Conservation (phyloP, 768 basidiomycete species). For the Asterophora parasitica region DNA sequence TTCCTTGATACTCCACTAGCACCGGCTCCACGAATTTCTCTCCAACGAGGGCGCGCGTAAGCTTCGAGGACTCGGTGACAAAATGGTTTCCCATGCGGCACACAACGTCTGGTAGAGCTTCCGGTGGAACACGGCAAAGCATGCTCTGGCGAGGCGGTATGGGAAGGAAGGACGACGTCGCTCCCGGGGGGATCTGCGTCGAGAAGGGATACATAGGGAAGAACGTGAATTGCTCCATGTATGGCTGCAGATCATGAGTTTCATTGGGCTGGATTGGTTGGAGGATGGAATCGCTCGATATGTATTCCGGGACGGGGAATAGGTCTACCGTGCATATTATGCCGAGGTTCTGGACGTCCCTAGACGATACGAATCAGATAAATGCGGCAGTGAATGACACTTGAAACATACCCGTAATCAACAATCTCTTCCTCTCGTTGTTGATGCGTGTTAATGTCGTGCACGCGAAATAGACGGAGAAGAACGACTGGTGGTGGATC, state of each 20-base stretch:
- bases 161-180: slow-evolving; percentile 27
- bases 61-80: slow-evolving; percentile 36
- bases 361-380: slow-evolving; percentile 19
- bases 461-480: slow-evolving; percentile 47
- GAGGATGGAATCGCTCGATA: neutral
- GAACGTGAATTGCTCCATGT: slow-evolving; percentile 24
- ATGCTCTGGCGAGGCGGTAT: slow-evolving; percentile 34
- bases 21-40: slow-evolving; percentile 57
- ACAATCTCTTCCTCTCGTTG: slow-evolving; percentile 45
- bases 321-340: slow-evolving; percentile 70
- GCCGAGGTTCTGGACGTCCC: slow-evolving; percentile 51
- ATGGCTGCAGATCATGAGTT: neutral
- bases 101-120: slow-evolving; percentile 27
- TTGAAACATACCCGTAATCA: slow-evolving; percentile 40
- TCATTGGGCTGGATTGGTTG: neutral
- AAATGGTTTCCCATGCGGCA: slow-evolving; percentile 29
- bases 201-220: slow-evolving; percentile 36
- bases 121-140: slow-evolving; percentile 22
- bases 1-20: slow-evolving; percentile 49
- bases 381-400: neutral
- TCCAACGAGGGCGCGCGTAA: slow-evolving; percentile 53
- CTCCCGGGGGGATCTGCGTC: slow-evolving; percentile 21
- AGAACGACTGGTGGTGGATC: slow-evolving; percentile 60
- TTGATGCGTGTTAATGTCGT: slow-evolving; percentile 31
- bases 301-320: slow-evolving; percentile 49